Evolutionary conservation across 2,329 filamentous ascomycete genomes (phyloP), one percentile per base, ranked within the genome.

Genomic region (Zymoseptoria passerinii): DNA sequence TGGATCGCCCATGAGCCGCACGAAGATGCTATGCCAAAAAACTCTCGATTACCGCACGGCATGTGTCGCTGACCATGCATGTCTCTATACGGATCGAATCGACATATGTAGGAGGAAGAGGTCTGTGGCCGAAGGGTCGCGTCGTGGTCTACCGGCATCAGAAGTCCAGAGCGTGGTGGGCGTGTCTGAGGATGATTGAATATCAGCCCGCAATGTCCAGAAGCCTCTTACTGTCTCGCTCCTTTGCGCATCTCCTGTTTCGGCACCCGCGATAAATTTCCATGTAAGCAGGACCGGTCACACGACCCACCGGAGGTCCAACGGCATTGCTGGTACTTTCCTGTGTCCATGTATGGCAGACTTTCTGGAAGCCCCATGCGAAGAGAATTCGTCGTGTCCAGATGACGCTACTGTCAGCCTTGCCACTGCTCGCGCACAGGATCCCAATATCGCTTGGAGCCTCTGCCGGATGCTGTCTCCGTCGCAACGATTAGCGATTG

Each of bases 391-490:
- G 16, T 16, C n/a, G 49, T 8, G 23, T 10, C 49, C 5, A 50
- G 18, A 27, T 7, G 19, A 20, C 49, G 19, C 23, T 23, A 10
- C 49, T 7, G 7, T 28, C 19, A 52, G 28, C 23, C 10, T 54
- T 53, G 51, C 55, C 51, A 62, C 28, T 51, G 60, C 16, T 62
- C 53, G 44, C 60, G 58, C 4, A 62, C 55, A 8, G 60, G 60
- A 23, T 62, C 60, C 60, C 60, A 62, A 49, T 62, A 62, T 13
- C 55, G 51, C 29, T 55, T 53, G 8, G 54, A 58, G 27, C 52
- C 29, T 9, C 53, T 16, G 9, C 18, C 35, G n/a, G 54, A 9
- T 5, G 52, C 53, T 53, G n/a, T 27, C 9, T 9, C 53, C 56
- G 53, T 20, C 16, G 13, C 49, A 35, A 20, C 10, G 23, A 23